Percentiles rank a stretch among this genome's conserved stretches.
phyloP scores from a whole-genome alignment of 805 yeast species.

The Metschnikowia rubicola region DNA sequence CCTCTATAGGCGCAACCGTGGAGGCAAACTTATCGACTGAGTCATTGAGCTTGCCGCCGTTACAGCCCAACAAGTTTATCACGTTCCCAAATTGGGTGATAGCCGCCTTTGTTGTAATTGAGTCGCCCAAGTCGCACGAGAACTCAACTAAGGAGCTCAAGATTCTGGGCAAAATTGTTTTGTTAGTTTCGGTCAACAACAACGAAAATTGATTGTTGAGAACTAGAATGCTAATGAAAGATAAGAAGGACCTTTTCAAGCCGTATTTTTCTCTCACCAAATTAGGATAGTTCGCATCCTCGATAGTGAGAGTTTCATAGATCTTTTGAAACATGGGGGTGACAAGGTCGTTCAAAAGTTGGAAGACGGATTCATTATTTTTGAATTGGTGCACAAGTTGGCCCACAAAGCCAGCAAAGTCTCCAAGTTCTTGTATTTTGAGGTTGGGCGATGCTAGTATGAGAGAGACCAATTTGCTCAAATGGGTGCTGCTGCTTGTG shows the following conservation, averaged over 20 bases:
- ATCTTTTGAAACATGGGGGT: conserved; percentile 72
- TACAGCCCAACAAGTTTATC: conserved; percentile 57
- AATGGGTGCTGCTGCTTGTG: conserved; percentile 41
- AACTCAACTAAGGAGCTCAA: conserved; percentile 62
- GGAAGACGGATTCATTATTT: conserved; percentile 63
- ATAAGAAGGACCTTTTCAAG: conserved; percentile 67
- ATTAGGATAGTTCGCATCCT: conserved; percentile 50
- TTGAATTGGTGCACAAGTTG: conserved; percentile 81
- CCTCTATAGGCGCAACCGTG: conserved; percentile 54
- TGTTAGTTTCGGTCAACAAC: conserved; percentile 66
- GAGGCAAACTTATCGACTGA: conserved; percentile 50
- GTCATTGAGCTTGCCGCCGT: conserved; percentile 62
- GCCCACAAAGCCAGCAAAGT: conserved; percentile 80
- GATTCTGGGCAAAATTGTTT: conserved; percentile 54
- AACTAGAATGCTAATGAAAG: conserved; percentile 64
- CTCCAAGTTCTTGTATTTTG: conserved; percentile 64
- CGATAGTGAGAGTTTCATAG: conserved; percentile 44
- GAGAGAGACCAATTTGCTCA: conserved; percentile 66
- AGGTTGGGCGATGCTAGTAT: conserved; percentile 55
- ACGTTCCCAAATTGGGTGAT: conserved; percentile 65
- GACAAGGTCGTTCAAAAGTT: conserved; percentile 66
- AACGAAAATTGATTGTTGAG: conserved; percentile 78
- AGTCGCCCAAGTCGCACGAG: conserved; percentile 60
- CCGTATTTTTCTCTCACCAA: conserved; percentile 59
- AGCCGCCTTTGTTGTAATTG: conserved; percentile 64